Evolutionary conservation across 2,329 filamentous ascomycete species (phyloP).

Genomic region (Chaetothyriales sp.): DNA sequence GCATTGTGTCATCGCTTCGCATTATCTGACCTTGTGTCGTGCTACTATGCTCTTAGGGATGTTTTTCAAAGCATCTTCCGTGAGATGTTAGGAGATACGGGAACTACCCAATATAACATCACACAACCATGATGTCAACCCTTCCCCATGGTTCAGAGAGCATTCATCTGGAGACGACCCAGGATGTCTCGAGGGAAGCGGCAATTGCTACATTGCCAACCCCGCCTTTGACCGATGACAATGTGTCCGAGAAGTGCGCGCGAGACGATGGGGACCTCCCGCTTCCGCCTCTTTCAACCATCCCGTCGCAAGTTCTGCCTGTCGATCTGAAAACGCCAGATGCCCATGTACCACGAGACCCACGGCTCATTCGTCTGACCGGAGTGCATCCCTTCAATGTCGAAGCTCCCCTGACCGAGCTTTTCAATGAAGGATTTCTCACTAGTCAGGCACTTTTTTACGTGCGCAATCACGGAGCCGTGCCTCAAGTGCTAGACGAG

Average conservation of each 20-base stretch:
- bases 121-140: neutral
- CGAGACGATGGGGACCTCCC: slow-evolving; percentile 24
- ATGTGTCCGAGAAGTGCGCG: slow-evolving; percentile 6
- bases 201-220: slow-evolving; percentile 12
- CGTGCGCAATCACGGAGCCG: slow-evolving; percentile 75
- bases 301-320: slow-evolving; percentile 48
- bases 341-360: slow-evolving; percentile 61
- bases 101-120: neutral
- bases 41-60: neutral
- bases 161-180: neutral
- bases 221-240: slow-evolving; percentile 14
- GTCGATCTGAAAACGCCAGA: slow-evolving; percentile 74
- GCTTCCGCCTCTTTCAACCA: slow-evolving; percentile 49
- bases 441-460: slow-evolving; percentile 82
- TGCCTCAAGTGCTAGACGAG: slow-evolving; percentile 58
- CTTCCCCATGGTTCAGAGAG: neutral
- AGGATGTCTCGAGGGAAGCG: slow-evolving; percentile 1
- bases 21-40: neutral
- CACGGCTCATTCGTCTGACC: slow-evolving; percentile 69
- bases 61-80: neutral
- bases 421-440: slow-evolving; percentile 66
- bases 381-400: slow-evolving; percentile 85
- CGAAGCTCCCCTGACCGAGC: slow-evolving; percentile 62
- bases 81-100: neutral
- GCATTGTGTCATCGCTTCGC: slow-evolving; percentile 1